Conservation (phyloP, 306 rosid species). For the Spatholobus suberectus region DNA sequence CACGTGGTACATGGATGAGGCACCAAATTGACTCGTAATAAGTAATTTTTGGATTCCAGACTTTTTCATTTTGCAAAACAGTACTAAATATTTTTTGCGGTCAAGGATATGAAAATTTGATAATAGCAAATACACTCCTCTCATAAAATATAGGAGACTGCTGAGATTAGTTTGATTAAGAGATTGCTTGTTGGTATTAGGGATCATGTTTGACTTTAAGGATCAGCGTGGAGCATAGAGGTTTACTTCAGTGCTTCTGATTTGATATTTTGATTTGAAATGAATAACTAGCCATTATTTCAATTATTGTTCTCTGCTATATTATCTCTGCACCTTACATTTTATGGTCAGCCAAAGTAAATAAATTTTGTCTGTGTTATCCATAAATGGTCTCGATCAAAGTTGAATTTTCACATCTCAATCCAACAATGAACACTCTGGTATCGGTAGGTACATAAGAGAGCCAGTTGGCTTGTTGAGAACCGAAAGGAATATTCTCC, state of each 20-base stretch:
- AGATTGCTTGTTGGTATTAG: slow-evolving; percentile 46
- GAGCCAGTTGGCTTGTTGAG: background rate
- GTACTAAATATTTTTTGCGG: no score
- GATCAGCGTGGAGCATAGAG: slow-evolving; percentile 34
- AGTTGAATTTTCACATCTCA: background rate
- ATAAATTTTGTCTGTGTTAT: background rate
- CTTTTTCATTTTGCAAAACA: no score
- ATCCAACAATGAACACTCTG: background rate
- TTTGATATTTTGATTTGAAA: slow-evolving; percentile 29
- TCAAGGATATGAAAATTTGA: no score
- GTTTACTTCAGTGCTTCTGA: slow-evolving; percentile 23
- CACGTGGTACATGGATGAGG: no score
- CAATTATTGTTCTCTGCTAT: background rate
- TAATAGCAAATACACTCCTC: no score
- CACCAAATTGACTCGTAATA: no score
- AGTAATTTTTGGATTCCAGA: no score
- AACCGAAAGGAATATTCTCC: background rate
- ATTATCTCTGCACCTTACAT: background rate
- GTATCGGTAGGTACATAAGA: background rate
- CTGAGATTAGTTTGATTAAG: slow-evolving; percentile 18
- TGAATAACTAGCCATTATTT: background rate
- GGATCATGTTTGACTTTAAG: slow-evolving; percentile 41
- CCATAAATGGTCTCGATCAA: background rate
- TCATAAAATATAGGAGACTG: slow-evolving; percentile 12
- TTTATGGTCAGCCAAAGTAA: background rate